These are phyloP conservation scores for Bassia scoparia DNA, from an alignment of 148 eudicot genomes.

Conservation along the genomic window DNA sequence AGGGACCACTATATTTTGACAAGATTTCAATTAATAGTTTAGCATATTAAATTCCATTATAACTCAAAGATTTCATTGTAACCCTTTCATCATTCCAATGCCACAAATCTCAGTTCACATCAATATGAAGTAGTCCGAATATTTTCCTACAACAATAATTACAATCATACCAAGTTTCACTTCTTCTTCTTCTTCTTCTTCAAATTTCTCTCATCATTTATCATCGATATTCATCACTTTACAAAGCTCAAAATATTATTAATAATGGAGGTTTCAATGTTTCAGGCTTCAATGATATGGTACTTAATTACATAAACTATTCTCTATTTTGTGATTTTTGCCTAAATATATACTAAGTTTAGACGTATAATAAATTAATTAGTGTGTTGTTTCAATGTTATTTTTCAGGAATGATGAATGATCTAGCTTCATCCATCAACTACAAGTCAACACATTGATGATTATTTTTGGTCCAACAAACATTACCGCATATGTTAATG, in stretches of 20 bases:
- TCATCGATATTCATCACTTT: too few species aligned
- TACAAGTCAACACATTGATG: constrained; percentile 40
- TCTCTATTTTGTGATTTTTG: background rate
- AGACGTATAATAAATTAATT: too few species aligned
- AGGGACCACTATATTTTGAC: too few species aligned
- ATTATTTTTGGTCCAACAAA: constrained; percentile 27
- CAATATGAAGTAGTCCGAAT: constrained; percentile 2
- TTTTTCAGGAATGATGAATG: constrained; percentile 54
- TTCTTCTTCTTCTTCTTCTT: constrained; percentile 9
- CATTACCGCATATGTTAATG: constrained; percentile 25
- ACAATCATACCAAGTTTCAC: background rate
- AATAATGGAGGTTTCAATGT: constrained; percentile 42
- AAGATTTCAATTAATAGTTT: background rate
- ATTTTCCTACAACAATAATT: constrained; percentile 1
- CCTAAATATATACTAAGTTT: too few species aligned
- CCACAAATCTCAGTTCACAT: constrained; percentile 33
- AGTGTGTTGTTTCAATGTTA: background rate
- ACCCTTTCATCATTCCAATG: constrained; percentile 1
- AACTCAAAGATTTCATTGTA: constrained; percentile 11
- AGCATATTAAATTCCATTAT: constrained; percentile 11
- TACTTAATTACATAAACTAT: background rate
- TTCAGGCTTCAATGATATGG: constrained; percentile 33
- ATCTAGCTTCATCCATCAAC: constrained; percentile 38
- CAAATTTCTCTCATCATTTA: background rate
- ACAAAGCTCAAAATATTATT: too few species aligned